phyloP scores from a whole-genome alignment of 179 eudicot species.

The Kewa caespitosa region DNA sequence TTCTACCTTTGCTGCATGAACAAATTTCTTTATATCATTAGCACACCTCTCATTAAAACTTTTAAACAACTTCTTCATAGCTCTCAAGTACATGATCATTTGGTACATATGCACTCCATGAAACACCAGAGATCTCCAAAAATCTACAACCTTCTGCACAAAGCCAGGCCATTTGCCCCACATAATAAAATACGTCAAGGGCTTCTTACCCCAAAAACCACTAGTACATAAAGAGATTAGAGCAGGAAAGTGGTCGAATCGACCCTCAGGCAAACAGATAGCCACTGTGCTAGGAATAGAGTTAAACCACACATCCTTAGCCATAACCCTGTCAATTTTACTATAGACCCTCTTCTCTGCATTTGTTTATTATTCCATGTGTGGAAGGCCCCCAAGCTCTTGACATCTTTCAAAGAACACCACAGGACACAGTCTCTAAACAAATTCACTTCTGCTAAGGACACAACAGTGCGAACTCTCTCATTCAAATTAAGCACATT shows the following conservation, averaged over 20 bases:
- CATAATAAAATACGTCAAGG: neutral
- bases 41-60: neutral
- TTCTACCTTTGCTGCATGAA: neutral
- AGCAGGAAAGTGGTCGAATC: neutral
- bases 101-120: neutral
- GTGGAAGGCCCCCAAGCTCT: neutral
- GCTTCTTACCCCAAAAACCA: neutral
- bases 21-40: neutral
- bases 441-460: neutral
- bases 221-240: too few species aligned
- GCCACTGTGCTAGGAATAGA: neutral
- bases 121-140: neutral
- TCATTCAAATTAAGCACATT: neutral
- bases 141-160: neutral
- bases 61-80: neutral
- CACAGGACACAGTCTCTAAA: neutral
- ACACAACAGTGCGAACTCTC: neutral
- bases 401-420: neutral
- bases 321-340: neutral
- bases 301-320: neutral
- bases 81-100: neutral
- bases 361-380: conserved; percentile 1
- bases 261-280: neutral
- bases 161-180: neutral
- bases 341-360: neutral